Conservation (phyloP, 2,329 filamentous ascomycete species). For the Microcera coccophila region DNA sequence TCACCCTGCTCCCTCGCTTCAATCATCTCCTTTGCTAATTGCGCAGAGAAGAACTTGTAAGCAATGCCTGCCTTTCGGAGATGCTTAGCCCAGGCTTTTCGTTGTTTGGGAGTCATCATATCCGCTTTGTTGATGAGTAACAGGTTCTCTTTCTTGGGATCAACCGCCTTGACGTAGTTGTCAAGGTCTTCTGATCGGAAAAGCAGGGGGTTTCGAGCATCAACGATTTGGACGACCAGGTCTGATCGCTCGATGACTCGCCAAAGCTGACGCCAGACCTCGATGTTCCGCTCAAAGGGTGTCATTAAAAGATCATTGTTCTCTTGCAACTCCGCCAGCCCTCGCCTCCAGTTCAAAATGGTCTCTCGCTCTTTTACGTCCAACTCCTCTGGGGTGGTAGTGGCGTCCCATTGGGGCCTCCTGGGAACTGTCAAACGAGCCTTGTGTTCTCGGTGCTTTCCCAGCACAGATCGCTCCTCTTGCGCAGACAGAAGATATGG, state of each 20-base stretch:
- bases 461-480: conserved; percentile 73
- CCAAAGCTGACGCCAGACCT: conserved; percentile 98
- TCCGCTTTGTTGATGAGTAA: conserved; percentile 97
- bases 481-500: conserved; percentile 82
- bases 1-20: conserved; percentile 62
- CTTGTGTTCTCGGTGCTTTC: conserved; percentile 80
- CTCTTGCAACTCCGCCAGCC: conserved; percentile 88
- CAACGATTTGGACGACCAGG: conserved; percentile 94
- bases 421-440: conserved; percentile 80
- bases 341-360: conserved; percentile 83
- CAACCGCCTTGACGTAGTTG: conserved; percentile 88
- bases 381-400: conserved; percentile 77
- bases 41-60: conserved; percentile 95
- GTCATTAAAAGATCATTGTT: conserved; percentile 94
- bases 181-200: conserved; percentile 95
- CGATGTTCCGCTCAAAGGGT: conserved; percentile 92
- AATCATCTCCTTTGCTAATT: conserved; percentile 83
- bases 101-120: conserved; percentile 90
- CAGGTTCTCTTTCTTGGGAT: conserved; percentile 82
- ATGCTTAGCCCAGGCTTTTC: conserved; percentile 80
- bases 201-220: conserved; percentile 88
- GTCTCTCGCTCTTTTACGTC: conserved; percentile 75
- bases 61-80: conserved; percentile 76
- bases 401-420: conserved; percentile 81
- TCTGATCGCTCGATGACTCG: conserved; percentile 96